These are phyloP conservation scores for Microstegium vimineum DNA, from an alignment of 176 grass and related monocot genomes.

Conservation along the genomic window DNA sequence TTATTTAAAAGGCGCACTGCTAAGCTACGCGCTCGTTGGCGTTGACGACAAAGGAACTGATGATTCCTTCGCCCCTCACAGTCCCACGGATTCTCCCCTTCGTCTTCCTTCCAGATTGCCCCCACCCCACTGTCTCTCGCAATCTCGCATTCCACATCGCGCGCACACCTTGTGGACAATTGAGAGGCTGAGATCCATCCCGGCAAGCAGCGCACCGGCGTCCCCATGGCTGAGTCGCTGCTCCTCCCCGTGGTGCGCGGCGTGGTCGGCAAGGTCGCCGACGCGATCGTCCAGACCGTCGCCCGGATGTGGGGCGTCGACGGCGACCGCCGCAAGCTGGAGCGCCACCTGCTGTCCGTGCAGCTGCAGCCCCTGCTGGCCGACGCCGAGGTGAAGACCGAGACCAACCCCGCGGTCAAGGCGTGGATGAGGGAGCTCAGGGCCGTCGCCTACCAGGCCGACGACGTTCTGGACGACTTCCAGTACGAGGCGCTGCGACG, in stretches of 20 bases:
- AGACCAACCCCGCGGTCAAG: neutral
- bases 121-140: neutral
- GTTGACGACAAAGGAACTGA: no score
- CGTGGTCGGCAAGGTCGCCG: neutral
- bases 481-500: constrained; percentile 23
- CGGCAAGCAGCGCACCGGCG: no score
- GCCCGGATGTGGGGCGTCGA: constrained; percentile 7
- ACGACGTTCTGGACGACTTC: constrained; percentile 45
- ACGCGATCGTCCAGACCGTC: neutral
- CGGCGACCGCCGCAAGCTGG: neutral
- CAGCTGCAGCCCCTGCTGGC: neutral
- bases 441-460: constrained; percentile 26
- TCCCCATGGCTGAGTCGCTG: constrained; percentile 2
- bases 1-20: neutral
- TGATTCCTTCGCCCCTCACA: no score
- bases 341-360: neutral
- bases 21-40: neutral
- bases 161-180: neutral
- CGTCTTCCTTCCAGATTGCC: no score
- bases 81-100: no score
- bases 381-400: neutral
- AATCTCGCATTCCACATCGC: neutral
- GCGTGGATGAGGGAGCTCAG: constrained; percentile 21
- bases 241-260: neutral
- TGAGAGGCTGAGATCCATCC: neutral